Percentiles rank a stretch among this genome's conserved stretches.
Conservation (phyloP, 2,329 filamentous ascomycete genomes). For the Thelonectria olida region DNA sequence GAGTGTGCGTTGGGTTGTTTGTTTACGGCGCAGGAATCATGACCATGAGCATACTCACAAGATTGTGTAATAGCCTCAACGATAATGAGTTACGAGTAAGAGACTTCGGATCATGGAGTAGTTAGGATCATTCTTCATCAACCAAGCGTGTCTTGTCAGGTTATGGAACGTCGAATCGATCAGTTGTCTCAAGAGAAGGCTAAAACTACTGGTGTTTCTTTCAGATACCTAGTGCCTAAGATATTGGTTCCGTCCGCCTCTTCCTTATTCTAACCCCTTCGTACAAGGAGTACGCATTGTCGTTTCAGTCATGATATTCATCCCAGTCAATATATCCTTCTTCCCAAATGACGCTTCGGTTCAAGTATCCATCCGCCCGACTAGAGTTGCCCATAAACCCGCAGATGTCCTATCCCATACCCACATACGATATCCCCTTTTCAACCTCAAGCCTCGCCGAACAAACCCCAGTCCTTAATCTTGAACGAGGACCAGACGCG, state of each 20-base stretch:
- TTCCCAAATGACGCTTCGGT: neutral
- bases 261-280: neutral
- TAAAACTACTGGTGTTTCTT: too few species aligned
- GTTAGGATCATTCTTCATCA: neutral
- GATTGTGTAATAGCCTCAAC: neutral
- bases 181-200: too few species aligned
- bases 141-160: neutral
- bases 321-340: neutral
- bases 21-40: neutral
- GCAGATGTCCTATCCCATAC: neutral
- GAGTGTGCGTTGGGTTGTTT: neutral
- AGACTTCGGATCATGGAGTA: neutral
- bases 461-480: slow-evolving; percentile 83
- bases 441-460: slow-evolving; percentile 51
- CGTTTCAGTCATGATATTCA: slow-evolving; percentile 14
- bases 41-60: neutral
- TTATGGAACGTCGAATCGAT: neutral
- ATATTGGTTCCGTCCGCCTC: neutral
- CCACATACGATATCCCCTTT: neutral
- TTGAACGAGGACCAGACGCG: slow-evolving; percentile 78
- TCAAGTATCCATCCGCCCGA: neutral
- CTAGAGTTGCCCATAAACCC: neutral
- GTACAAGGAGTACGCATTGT: neutral
- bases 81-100: neutral
- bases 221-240: neutral